Evolutionary conservation across 1,284 basidiomycete genomes (phyloP).

Genomic region (Tremellales sp.): DNA sequence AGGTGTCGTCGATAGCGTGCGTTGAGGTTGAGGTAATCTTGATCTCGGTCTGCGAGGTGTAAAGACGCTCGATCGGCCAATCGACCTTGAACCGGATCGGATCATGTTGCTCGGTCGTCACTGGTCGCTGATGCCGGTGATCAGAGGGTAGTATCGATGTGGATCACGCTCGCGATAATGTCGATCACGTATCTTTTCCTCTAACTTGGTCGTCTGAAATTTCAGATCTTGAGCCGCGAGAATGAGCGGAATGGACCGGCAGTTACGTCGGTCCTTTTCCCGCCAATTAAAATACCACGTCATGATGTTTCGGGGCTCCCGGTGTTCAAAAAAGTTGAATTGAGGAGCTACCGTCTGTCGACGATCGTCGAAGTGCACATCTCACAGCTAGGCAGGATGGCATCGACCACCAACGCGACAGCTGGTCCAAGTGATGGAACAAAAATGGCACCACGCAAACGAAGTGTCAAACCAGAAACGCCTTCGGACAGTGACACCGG

Average conservation of each 20-base stretch:
- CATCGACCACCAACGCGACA: background rate
- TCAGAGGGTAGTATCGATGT: too few relatives aligned
- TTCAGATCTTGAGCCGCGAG: background rate
- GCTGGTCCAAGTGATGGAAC: too few relatives aligned
- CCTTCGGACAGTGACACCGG: slow-evolving; percentile 50
- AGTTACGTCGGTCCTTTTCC: background rate
- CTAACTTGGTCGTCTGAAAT: background rate
- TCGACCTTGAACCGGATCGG: background rate
- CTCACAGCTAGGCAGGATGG: background rate
- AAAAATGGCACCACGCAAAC: background rate
- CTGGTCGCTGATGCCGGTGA: too few relatives aligned
- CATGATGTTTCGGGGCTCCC: background rate
- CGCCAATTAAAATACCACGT: background rate
- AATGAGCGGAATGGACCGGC: background rate
- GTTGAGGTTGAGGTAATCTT: background rate
- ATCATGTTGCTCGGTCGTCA: background rate
- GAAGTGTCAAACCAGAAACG: background rate
- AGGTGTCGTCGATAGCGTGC: background rate
- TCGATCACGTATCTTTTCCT: too few relatives aligned
- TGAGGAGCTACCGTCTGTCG: background rate
- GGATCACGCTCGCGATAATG: too few relatives aligned
- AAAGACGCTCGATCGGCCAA: background rate
- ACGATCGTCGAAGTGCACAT: too few relatives aligned
- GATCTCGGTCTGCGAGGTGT: background rate
- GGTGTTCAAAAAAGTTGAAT: background rate